Conservation (phyloP, 2,329 filamentous ascomycete genomes). For the Verticillium alfalfae region DNA sequence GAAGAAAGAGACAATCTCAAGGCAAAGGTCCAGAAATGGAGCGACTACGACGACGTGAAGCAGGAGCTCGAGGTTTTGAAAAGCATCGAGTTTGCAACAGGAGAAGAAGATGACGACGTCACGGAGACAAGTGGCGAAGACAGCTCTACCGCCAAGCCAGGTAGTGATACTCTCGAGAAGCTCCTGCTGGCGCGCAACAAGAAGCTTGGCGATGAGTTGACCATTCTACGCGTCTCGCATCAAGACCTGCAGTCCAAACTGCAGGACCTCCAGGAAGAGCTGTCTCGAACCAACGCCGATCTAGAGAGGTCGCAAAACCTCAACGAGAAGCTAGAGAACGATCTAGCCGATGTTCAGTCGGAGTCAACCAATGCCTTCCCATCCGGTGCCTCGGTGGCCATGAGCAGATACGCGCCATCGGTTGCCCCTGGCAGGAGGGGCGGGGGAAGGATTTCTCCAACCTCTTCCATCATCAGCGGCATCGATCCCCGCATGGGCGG, state of each 20-base stretch:
- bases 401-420: conserved; percentile 68
- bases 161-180: conserved; percentile 82
- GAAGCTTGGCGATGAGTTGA: conserved; percentile 90
- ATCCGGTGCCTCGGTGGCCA: conserved; percentile 83
- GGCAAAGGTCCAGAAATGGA: conserved; percentile 79
- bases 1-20: conserved; percentile 78
- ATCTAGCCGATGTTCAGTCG: conserved; percentile 81
- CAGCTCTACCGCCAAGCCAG: conserved; percentile 47
- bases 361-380: conserved; percentile 80
- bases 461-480: conserved; percentile 97
- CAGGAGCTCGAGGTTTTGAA: conserved; percentile 94
- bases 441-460: conserved; percentile 68
- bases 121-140: conserved; percentile 35
- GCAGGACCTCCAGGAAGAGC: conserved; percentile 74
- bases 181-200: conserved; percentile 90
- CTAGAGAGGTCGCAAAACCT: conserved; percentile 79
- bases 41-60: conserved; percentile 93
- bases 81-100: conserved; percentile 94
- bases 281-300: conserved; percentile 78
- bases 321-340: conserved; percentile 85
- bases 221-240: conserved; percentile 86
- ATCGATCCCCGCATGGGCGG: conserved; percentile 64
- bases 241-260: conserved; percentile 82
- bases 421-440: conserved; percentile 57
- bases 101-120: conserved; percentile 64